A percentile compares a stretch with the other conserved stretches of the same genome.
Evolutionary conservation across 2,329 filamentous ascomycete genomes (phyloP).

Genomic region (Sphaerulina vaccinii): DNA sequence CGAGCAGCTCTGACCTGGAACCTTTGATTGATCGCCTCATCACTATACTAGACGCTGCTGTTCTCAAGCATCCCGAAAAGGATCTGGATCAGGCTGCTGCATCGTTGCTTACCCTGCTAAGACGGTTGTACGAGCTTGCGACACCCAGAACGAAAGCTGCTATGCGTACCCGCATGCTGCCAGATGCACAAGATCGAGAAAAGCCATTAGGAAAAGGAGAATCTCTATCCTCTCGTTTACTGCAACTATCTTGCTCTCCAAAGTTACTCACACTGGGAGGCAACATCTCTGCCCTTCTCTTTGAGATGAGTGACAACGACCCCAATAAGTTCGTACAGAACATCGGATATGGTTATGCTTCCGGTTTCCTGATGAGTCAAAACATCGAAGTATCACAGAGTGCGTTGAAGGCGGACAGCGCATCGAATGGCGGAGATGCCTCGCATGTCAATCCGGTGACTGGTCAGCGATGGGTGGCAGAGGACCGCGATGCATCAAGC

Average conservation of each 20-base stretch:
- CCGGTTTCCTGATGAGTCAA: conserved; percentile 82
- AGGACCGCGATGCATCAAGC: conserved; percentile 54
- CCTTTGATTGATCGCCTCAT: conserved; percentile 65
- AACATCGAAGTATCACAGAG: conserved; percentile 74
- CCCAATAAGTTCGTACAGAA: conserved; percentile 80
- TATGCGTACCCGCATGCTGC: conserved; percentile 69
- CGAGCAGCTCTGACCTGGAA: conserved; percentile 62
- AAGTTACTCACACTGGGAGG: conserved; percentile 69
- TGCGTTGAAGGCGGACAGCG: conserved; percentile 56
- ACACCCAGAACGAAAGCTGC: conserved; percentile 60
- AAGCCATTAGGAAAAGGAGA: conserved; percentile 73
- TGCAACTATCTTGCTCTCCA: conserved; percentile 75
- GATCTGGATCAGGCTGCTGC: conserved; percentile 72
- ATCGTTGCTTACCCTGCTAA: conserved; percentile 61
- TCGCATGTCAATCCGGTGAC: conserved; percentile 75
- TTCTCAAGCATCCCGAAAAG: conserved; percentile 61
- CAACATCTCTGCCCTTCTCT: conserved; percentile 75
- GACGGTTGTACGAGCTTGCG: conserved; percentile 69
- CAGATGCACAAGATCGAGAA: conserved; percentile 71
- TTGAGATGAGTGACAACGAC: conserved; percentile 81
- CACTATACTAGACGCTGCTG: conserved; percentile 66
- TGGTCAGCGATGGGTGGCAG: conserved; percentile 62
- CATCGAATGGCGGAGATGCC: conserved; percentile 11
- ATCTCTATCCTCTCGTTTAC: conserved; percentile 71
- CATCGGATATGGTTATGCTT: conserved; percentile 91